Evolutionary conservation across 2,329 filamentous ascomycete genomes (phyloP), one percentile per base, ranked within the genome.

Genomic region (Ophiostoma quercus): DNA sequence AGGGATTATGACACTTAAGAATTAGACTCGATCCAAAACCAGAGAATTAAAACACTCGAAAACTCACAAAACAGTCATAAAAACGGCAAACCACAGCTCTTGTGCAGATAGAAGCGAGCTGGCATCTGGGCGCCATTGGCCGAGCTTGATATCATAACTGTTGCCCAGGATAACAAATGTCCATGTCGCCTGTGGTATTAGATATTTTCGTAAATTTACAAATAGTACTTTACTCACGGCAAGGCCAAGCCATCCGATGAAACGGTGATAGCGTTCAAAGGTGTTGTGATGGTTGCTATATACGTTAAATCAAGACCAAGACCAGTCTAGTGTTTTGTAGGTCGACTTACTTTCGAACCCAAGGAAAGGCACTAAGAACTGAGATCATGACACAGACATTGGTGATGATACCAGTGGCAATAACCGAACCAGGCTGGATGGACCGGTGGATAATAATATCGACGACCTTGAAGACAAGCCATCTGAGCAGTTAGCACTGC

Each of bases 231-330:
- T 16, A 57, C 51, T 3, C 25, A 57, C 51, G 5, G 51, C 51
- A 12, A 57, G 22, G 11, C 51, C 51, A 22, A 57, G 8, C 51
- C 51, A 57, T 6, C 51, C 51, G 9, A 57, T 57, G 22, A 57
- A 57, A 57, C 51, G 51, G n/a, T 57, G 51, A 57, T 57, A 57
- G 9, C 51, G 51, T 14, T 57, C 51, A 57, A 57, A 57, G 4
- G 51, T 25, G 8, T 57, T 57, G 51, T 57, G 51, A 11, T 57
- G 51, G n/a, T 57, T 57, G 51, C 51, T 57, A 4, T 11, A 22
- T 14, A 25, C 12, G 51, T 57, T 29, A 57, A n/a, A 25, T 1
- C 14, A 0, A 4, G 43, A n/a, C 4, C 19, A 47, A 19, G 2
- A 29, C 25, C 25, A 2, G 25, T 29, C 25, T 2, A 29, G 25